Conservation (phyloP, 1,284 basidiomycete species). For the Pyrrhoderma noxium region DNA sequence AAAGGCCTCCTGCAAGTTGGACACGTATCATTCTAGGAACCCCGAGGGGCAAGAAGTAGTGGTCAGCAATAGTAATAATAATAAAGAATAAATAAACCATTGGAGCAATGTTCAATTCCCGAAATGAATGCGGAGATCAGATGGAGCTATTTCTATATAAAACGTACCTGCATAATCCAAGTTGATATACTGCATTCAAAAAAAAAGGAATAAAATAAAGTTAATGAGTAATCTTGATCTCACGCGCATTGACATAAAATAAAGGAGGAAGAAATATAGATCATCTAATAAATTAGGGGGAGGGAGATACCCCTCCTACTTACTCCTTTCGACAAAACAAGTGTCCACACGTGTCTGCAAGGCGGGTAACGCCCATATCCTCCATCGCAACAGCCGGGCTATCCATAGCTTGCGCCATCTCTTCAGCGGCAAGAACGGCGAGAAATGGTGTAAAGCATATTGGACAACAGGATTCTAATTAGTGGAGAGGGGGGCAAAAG, state of each 20-base stretch:
- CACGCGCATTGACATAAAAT: constrained; percentile 12
- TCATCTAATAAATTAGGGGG: no score
- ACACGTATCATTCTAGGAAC: constrained; percentile 44
- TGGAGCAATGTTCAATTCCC: background rate
- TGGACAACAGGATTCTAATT: constrained; percentile 54
- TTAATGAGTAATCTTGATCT: no score
- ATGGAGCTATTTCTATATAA: background rate
- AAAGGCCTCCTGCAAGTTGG: constrained; percentile 52
- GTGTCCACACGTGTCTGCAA: constrained; percentile 57
- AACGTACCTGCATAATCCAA: constrained; percentile 53
- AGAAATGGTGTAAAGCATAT: constrained; percentile 63
- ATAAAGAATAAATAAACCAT: constrained; percentile 24
- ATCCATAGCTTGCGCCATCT: constrained; percentile 63
- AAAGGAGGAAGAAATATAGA: background rate
- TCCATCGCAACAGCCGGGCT: constrained; percentile 64
- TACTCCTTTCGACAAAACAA: constrained; percentile 72
- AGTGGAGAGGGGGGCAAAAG: background rate
- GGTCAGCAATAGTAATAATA: no score
- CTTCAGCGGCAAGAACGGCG: constrained; percentile 63
- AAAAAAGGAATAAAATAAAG: background rate
- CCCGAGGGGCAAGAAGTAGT: background rate
- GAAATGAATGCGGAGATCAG: no score
- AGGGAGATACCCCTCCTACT: constrained; percentile 20
- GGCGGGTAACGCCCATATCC: constrained; percentile 57
- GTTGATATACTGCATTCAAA: constrained; percentile 43